Evolutionary conservation across 495 filamentous ascomycete species (phyloP), one percentile per base, ranked within the genome.

Genomic region (Podospora fimiseda): DNA sequence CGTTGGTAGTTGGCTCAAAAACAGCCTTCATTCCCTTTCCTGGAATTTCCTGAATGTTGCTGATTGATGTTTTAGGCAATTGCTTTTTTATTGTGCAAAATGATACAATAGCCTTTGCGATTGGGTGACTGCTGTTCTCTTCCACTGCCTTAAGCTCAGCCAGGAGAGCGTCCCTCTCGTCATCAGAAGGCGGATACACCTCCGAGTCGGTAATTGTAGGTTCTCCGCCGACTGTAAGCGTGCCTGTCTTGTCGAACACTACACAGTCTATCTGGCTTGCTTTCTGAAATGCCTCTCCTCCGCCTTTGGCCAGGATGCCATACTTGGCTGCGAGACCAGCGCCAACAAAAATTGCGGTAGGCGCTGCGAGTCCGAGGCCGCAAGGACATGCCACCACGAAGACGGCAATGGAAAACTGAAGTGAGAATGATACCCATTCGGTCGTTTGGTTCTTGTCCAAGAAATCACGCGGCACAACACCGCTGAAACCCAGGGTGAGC

Each of bases 181-280:
- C 48, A 16, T 48, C 27, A 8, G 57, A 53, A 1, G 53, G 60
- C 3, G 71, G 44, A 14, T 63, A 60, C 22, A 83, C 57, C 57
- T 84, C 73, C 50, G 85, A 79, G 42, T 94, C 86, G 0, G 89
- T 87, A 20, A 97, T 84, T 8, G 70, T 83, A 0, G 91, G 82
- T 49, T 90, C 85, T 30, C 87, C 89, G 33, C 92, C 92, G 59
- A 88, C 73, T 0, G 92, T 97, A 44, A 97, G 70, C 1, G 92
- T 97, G 0, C 92, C 92, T 0, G 92, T 97, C 73, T 97, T 97
- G 73, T 97, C 92, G 60, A 97, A 96, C 13, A 96, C 89, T 18
- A 96, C 82, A 50, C 83, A 85, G 64, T 94, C 88, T 6, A 96
- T 76, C 3, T 76, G 76, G 56, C 89, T 94, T 9, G 93, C 90